phyloP scores from a whole-genome alignment of 805 yeast species.

The Kodamaea kakaduensis region DNA sequence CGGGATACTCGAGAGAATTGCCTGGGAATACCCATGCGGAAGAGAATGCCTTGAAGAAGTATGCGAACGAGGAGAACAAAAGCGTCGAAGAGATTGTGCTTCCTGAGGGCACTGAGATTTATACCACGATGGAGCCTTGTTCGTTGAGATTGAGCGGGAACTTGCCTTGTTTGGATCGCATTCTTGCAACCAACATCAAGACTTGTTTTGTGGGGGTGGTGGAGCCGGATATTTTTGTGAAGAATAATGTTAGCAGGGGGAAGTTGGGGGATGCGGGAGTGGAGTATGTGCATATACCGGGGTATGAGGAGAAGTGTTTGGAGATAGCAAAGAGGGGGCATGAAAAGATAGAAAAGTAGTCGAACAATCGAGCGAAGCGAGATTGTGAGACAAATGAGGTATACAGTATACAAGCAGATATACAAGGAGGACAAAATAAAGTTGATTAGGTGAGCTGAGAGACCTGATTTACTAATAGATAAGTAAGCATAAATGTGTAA shows the following conservation, averaged over 20 bases:
- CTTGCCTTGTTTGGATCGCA: conserved; percentile 79
- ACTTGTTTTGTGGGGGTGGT: conserved; percentile 87
- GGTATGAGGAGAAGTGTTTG: conserved; percentile 69
- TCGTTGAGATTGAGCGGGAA: conserved; percentile 86
- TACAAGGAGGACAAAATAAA: neutral
- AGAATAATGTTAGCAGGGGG: conserved; percentile 60
- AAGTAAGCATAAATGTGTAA: too few relatives aligned
- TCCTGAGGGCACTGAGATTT: conserved; percentile 76
- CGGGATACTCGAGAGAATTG: conserved; percentile 87
- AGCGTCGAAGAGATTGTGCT: conserved; percentile 20
- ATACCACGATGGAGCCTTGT: conserved; percentile 98
- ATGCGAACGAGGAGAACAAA: conserved; percentile 16
- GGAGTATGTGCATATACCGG: conserved; percentile 76
- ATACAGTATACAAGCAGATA: neutral
- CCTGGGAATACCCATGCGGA: conserved; percentile 98
- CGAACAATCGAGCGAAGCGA: too few relatives aligned
- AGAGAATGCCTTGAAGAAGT: conserved; percentile 86
- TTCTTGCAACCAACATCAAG: conserved; percentile 52
- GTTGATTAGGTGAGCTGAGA: too few relatives aligned
- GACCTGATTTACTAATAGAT: too few relatives aligned
- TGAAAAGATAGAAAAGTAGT: conserved; percentile 20
- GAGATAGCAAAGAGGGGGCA: conserved; percentile 75
- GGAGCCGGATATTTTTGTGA: conserved; percentile 89
- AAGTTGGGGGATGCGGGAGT: conserved; percentile 56
- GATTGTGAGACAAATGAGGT: too few relatives aligned